Conservation (phyloP, 2,329 filamentous ascomycete genomes). For the Thyridium curvatum region DNA sequence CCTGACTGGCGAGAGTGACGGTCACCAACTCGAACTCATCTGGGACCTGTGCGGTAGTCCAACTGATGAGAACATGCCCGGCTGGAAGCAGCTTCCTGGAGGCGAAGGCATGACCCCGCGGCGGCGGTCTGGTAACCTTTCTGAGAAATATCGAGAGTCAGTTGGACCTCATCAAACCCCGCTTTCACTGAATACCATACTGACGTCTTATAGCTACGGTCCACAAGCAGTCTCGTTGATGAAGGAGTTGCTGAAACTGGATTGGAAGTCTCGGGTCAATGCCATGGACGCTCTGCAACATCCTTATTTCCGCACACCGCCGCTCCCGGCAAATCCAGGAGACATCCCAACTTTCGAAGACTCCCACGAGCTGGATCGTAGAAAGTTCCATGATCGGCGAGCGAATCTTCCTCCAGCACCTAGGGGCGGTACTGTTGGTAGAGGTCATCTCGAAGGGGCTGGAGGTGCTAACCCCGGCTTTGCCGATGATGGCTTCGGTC, state of each 20-base stretch:
- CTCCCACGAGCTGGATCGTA: conserved; percentile 91
- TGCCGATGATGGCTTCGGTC: conserved; percentile 43
- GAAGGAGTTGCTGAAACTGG: conserved; percentile 75
- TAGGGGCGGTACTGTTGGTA: conserved; percentile 82
- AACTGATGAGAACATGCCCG: conserved; percentile 86
- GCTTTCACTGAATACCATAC: conserved; percentile 2
- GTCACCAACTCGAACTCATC: conserved; percentile 86
- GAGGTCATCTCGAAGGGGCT: conserved; percentile 47
- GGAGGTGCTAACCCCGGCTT: conserved; percentile 43
- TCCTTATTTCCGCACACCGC: conserved; percentile 77
- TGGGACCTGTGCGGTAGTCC: conserved; percentile 90
- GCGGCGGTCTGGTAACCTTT: conserved; percentile 56
- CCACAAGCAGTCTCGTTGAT: conserved; percentile 72
- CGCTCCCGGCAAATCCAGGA: conserved; percentile 72
- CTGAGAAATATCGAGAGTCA: conserved; percentile 67
- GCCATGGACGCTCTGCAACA: conserved; percentile 91
- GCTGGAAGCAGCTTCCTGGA: conserved; percentile 77
- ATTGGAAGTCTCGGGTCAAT: conserved; percentile 86
- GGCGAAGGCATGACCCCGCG: conserved; percentile 67
- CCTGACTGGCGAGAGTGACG: conserved; percentile 79
- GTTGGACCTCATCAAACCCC: conserved; percentile 16
- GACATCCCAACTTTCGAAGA: conserved; percentile 92
- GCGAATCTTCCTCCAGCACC: conserved; percentile 83
- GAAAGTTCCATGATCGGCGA: conserved; percentile 83
- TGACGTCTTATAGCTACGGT: conserved; percentile 44